Conservation (phyloP, 352 stramenopile species). For the Phytophthora palmivora region DNA sequence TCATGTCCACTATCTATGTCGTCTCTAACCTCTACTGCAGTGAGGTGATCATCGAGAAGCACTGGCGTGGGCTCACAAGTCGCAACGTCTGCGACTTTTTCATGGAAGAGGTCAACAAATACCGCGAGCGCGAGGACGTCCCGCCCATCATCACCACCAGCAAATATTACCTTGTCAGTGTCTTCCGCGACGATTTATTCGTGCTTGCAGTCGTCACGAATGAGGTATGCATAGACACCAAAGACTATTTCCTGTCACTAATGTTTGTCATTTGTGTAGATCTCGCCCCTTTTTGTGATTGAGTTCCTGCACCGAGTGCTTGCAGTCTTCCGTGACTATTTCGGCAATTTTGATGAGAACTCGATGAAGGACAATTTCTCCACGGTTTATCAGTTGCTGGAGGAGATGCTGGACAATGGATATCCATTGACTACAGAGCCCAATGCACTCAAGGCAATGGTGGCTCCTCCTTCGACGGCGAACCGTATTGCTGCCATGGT, state of each 20-base stretch:
- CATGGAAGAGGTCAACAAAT: slow-evolving; percentile 97
- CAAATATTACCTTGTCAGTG: slow-evolving; percentile 93
- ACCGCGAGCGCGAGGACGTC: slow-evolving; percentile 86
- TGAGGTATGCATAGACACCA: slow-evolving; percentile 69
- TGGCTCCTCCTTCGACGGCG: slow-evolving; percentile 94
- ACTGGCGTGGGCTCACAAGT: slow-evolving; percentile 96
- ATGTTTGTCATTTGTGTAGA: slow-evolving; percentile 43
- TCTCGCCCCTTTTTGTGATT: slow-evolving; percentile 91
- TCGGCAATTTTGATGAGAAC: slow-evolving; percentile 96
- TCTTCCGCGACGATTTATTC: slow-evolving; percentile 95
- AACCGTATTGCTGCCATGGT: slow-evolving; percentile 90
- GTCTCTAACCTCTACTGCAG: slow-evolving; percentile 44
- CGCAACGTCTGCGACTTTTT: slow-evolving; percentile 98
- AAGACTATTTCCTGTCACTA: neutral
- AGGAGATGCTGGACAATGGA: slow-evolving; percentile 98
- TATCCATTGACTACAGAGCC: slow-evolving; percentile 97
- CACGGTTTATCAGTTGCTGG: slow-evolving; percentile 95
- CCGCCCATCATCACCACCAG: slow-evolving; percentile 88
- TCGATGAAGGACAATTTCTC: slow-evolving; percentile 99
- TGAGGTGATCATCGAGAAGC: slow-evolving; percentile 98
- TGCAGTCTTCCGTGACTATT: slow-evolving; percentile 97
- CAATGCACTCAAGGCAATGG: slow-evolving; percentile 98
- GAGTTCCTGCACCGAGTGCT: slow-evolving; percentile 98
- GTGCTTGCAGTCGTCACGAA: slow-evolving; percentile 95
- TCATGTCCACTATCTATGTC: neutral